Base-by-base conservation (phyloP, 2,329 filamentous ascomycete species). In the Rhinocladiella mackenziei region DNA sequence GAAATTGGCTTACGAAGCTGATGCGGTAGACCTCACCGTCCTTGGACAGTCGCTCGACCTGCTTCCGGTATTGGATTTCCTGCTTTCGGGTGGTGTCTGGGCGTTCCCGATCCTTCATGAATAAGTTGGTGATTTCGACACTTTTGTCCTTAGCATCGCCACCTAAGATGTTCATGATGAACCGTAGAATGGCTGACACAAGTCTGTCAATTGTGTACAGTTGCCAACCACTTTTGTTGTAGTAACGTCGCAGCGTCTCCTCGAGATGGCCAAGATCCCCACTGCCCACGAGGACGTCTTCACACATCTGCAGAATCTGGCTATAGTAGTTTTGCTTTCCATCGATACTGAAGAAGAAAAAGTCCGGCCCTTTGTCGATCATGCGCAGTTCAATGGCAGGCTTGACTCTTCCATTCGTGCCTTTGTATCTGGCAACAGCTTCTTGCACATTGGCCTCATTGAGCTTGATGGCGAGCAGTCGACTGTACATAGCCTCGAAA, bases 161-260 rank as follows among this genome's bases (percentile, higher is more conserved):
- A 10, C 51, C 50, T 14, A 57, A 46, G 23, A 58, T 58, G 58
- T 82, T 89, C 60, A 89, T 86, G 63, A 94, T 89, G n/a, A 78
- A 78, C 13, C 89, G 75, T 46, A 84, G 84, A 28, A 96, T 78
- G 1, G 84, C 84, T 60, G 81, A 82, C 40, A 97, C 78, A 20
- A 96, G 80, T 62, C 94, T 89, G 60, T 94, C 87, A 53, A 97
- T 82, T 3, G 87, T 89, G 70, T 97, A 98, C 28, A 97, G 70
- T 59, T 89, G 88, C 84, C 91, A 98, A 5, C 92, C 92, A 54
- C 81, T 85, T 61, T 84, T 83, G 45, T 97, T 75, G 63, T 96
- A 98, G 68, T 88, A 96, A 54, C 89, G 86, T 17, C 92, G 84
- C 44, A 98, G 74, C 4, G 89, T 84, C 59, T 97, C 89, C 64